Conservation (phyloP, 768 basidiomycete species). For the Hemileccinum impolitum region DNA sequence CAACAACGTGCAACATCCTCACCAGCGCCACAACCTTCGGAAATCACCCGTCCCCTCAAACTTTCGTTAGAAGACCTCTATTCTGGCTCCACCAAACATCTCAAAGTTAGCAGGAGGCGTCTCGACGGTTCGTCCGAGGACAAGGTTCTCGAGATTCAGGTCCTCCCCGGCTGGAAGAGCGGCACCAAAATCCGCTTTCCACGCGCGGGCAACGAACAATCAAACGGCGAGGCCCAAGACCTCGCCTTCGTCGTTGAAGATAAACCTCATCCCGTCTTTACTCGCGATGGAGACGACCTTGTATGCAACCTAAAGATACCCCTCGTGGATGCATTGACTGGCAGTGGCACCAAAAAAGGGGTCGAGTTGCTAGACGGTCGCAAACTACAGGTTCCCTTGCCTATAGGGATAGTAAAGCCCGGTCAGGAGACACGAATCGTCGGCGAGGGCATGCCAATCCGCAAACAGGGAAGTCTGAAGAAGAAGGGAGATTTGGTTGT, state of each 20-base stretch:
- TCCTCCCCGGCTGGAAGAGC: conserved; percentile 91
- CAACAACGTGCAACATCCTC: conserved; percentile 27
- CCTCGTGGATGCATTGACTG: conserved; percentile 80
- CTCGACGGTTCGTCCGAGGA: conserved; percentile 77
- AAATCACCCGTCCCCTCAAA: conserved; percentile 81
- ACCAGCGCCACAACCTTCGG: conserved; percentile 39
- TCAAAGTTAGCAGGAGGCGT: conserved; percentile 78
- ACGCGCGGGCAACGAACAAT: conserved; percentile 77
- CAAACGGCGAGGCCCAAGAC: conserved; percentile 70
- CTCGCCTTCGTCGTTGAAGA: conserved; percentile 98
- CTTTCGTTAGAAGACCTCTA: conserved; percentile 85
- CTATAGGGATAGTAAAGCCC: conserved; percentile 69
- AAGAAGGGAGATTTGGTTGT: conserved; percentile 84
- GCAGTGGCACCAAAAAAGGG: conserved; percentile 48
- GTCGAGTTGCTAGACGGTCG: conserved; percentile 80
- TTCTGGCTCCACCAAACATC: conserved; percentile 77
- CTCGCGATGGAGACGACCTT: conserved; percentile 81
- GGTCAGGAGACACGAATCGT: conserved; percentile 65
- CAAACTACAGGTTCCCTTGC: conserved; percentile 63
- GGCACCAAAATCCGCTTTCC: conserved; percentile 94
- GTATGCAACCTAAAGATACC: conserved; percentile 57
- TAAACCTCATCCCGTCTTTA: conserved; percentile 78
- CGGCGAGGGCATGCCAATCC: conserved; percentile 90
- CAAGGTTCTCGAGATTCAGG: conserved; percentile 76
- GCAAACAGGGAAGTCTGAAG: conserved; percentile 67